Conservation (phyloP, 805 yeast genomes). For the Cephaloascus albidus region DNA sequence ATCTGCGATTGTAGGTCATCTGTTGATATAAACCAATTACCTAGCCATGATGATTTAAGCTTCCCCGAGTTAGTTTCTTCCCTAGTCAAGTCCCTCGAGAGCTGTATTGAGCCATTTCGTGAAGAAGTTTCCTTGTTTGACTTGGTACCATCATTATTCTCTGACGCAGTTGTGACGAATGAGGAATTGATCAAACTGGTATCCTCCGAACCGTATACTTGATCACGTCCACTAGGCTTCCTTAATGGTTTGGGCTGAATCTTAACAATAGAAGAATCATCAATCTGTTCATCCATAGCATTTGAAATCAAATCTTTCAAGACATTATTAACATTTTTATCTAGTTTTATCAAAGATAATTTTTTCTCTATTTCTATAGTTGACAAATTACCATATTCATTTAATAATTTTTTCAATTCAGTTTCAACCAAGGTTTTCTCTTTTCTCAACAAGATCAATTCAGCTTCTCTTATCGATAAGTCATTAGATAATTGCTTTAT, state of each 20-base stretch:
- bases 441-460: conserved; percentile 26
- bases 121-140: background rate
- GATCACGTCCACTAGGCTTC: background rate
- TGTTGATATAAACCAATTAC: background rate
- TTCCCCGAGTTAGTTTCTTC: background rate
- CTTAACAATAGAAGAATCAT: background rate
- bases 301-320: conserved; percentile 17
- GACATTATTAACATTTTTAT: conserved; percentile 10
- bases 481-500: conserved; percentile 40
- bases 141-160: too few relatives aligned
- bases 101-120: background rate
- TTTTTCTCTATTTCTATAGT: conserved; percentile 23
- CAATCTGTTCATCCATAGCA: conserved; percentile 17
- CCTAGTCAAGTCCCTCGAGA: background rate
- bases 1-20: background rate
- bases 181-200: background rate
- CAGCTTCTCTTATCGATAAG: conserved; percentile 36
- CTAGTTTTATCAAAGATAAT: conserved; percentile 9
- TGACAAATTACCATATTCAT: conserved; percentile 25
- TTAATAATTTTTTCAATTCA: conserved; percentile 18
- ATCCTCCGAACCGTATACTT: too few relatives aligned
- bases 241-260: background rate
- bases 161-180: background rate
- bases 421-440: conserved; percentile 23
- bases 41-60: background rate